Base-by-base conservation (phyloP, 371 early-diverging fungal genomes). In the Circinella umbellata region DNA sequence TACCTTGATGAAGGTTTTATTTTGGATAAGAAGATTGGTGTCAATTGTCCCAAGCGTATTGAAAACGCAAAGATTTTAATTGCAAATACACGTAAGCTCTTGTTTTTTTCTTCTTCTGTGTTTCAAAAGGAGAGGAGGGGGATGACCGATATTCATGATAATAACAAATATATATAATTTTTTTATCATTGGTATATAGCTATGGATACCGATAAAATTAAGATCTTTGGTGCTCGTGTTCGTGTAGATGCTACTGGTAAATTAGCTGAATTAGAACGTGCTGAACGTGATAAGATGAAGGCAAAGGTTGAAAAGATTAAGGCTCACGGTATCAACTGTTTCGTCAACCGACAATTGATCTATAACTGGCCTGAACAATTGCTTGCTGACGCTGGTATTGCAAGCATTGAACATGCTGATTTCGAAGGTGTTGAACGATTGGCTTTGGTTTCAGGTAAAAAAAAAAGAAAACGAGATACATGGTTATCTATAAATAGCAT, bases 351-450 rank as follows among this genome's bases (percentile, higher is more conserved):
- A 75, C 99, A 99, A 87, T 88, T 99, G 48, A 99, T 99, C 73
- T 99, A 99, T 89, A 99, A 99, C 92, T 99, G 96, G 95, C 99
- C 99, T 63, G 98, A 98, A 83, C 98, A 99, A 83, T 88, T 99
- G 66, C 94, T 99, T 80, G 98, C 96, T 35, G 98, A 97, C 74
- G 86, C 97, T 62, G 98, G 98, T 37, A 92, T 99, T 78, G 91
- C 94, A 81, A 92, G 96, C 53, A 99, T 99, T 74, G 99, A 99
- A 82, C 98, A 99, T 77, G 99, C 99, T 53, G 99, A 99, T 76
- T 99, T 99, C 78, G 99, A 98, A 76, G 99, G 99, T 74, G 93
- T 99, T 48, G 99, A 99, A 84, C 90, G 99, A 61, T 86, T 99
- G 69, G 95, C 98, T 55, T 86, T 98, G 67, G 99, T 99, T 13